Percentiles rank a stretch among this genome's conserved stretches.
phyloP scores from a whole-genome alignment of 2,329 filamentous ascomycete genomes.

The Shiraia bambusicola region DNA sequence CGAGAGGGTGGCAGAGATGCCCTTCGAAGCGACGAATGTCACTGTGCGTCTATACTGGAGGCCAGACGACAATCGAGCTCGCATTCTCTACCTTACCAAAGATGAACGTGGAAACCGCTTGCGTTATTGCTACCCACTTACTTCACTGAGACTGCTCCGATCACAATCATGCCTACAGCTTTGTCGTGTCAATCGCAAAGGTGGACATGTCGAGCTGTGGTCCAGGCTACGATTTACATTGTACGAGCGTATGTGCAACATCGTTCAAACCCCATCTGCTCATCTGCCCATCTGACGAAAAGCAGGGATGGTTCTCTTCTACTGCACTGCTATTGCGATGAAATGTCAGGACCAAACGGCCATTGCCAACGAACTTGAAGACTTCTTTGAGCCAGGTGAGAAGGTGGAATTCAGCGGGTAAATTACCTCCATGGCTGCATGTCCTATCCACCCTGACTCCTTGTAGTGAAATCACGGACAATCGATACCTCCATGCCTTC shows the following conservation, averaged over 20 bases:
- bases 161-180: conserved; percentile 46
- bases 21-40: conserved; percentile 52
- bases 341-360: conserved; percentile 56
- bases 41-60: conserved; percentile 55
- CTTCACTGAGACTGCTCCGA: conserved; percentile 48
- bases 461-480: conserved; percentile 55
- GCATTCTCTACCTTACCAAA: conserved; percentile 55
- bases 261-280: too few species aligned
- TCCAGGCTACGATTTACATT: conserved; percentile 56
- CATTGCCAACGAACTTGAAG: conserved; percentile 46
- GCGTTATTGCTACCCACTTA: conserved; percentile 54
- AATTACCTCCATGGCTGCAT: conserved; percentile 9
- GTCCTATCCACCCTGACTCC: conserved; percentile 11
- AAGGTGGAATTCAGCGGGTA: conserved; percentile 54
- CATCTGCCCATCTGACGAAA: background rate
- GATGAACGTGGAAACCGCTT: conserved; percentile 45
- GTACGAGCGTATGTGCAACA: conserved; percentile 53
- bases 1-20: conserved; percentile 44
- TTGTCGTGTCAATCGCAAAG: conserved; percentile 42
- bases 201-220: conserved; percentile 53
- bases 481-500: conserved; percentile 55
- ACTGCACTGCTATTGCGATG: conserved; percentile 58
- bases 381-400: conserved; percentile 51
- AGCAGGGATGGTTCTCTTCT: conserved; percentile 59
- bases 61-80: conserved; percentile 52